phyloP scores from a whole-genome alignment of 2,329 filamentous ascomycete species.

The Colletotrichum caudatum region DNA sequence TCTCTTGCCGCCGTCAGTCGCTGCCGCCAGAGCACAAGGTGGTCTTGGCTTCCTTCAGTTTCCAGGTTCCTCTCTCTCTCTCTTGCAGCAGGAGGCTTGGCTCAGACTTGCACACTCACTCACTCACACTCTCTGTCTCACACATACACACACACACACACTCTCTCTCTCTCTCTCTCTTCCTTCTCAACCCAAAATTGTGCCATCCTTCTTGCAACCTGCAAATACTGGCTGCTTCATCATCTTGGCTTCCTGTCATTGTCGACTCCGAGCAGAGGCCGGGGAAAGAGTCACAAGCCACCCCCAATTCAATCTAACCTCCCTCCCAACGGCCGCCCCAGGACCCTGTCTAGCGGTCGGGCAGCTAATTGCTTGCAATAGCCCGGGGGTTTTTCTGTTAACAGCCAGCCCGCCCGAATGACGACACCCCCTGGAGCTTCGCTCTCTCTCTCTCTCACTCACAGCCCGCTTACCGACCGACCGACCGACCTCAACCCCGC shows the following conservation, averaged over 20 bases:
- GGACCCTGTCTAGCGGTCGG: conserved; percentile 16
- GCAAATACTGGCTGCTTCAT: conserved; percentile 12
- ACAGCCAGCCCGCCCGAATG: conserved; percentile 36
- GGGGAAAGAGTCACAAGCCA: not conserved
- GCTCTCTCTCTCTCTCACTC: conserved; percentile 18
- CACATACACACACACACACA: not conserved
- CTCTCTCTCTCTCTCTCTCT: not conserved
- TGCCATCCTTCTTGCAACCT: conserved; percentile 29
- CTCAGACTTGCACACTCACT: conserved; percentile 13
- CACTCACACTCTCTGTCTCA: not conserved
- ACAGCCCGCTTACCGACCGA: conserved; percentile 9
- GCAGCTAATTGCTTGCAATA: conserved; percentile 27
- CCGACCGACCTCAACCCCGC: conserved; percentile 5
- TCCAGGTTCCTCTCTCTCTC: conserved; percentile 2
- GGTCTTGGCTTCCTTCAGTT: conserved; percentile 33
- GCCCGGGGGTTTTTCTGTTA: conserved; percentile 12
- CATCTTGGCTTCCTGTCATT: conserved; percentile 10
- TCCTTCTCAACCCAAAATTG: conserved; percentile 17
- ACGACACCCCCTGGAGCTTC: conserved; percentile 38
- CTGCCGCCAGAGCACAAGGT: conserved; percentile 6
- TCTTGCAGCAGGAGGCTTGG: not conserved
- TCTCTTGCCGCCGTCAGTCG: not conserved
- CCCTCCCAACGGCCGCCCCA: not conserved
- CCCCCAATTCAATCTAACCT: not conserved
- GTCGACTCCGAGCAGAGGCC: not conserved